Conservation (phyloP, 2,329 filamentous ascomycete species). For the Pleoardoris graminearum region DNA sequence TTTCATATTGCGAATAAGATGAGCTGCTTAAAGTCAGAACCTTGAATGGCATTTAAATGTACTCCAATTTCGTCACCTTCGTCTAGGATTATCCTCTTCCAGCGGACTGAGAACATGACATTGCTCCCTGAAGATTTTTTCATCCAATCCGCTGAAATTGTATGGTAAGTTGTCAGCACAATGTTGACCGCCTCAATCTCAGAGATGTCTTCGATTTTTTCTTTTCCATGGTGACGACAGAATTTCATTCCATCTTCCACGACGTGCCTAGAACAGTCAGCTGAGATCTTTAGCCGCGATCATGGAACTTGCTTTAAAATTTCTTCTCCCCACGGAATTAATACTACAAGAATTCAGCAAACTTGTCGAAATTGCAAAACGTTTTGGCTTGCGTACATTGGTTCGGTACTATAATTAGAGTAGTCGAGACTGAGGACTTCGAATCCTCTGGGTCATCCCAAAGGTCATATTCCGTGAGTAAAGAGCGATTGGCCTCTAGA, state of each 20-base stretch:
- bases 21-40: too few species aligned
- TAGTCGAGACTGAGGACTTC: slow-evolving; percentile 6
- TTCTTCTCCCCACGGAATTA: slow-evolving; percentile 16
- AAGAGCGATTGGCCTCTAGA: neutral
- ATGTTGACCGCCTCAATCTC: slow-evolving; percentile 9
- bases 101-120: slow-evolving; percentile 32
- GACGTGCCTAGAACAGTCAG: too few species aligned
- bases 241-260: slow-evolving; percentile 2
- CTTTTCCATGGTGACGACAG: slow-evolving; percentile 18
- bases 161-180: slow-evolving; percentile 24
- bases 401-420: slow-evolving; percentile 20
- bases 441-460: neutral
- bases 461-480: neutral
- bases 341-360: too few species aligned
- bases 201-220: neutral
- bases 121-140: neutral
- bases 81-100: slow-evolving; percentile 53
- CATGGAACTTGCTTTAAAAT: too few species aligned
- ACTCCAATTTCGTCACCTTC: too few species aligned
- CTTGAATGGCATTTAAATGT: too few species aligned
- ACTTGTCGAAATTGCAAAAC: too few species aligned
- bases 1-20: slow-evolving; percentile 46
- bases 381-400: too few species aligned
- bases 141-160: slow-evolving; percentile 17
- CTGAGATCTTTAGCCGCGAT: too few species aligned